Conservation (phyloP, 2,329 filamentous ascomycete species). For the Penicillium sclerotigenum region DNA sequence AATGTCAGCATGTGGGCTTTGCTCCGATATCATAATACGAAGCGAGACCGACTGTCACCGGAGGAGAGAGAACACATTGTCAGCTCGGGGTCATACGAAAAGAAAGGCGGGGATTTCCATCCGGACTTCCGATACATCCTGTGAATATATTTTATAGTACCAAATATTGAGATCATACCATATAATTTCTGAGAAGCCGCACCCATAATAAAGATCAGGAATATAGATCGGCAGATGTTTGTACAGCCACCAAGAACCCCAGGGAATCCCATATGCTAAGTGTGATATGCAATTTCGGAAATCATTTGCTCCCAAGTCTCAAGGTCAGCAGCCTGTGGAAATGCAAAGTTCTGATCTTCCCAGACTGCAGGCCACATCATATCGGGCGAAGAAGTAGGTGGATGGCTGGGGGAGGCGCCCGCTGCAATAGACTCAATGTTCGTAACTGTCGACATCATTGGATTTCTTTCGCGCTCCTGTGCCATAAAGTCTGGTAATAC, state of each 20-base stretch:
- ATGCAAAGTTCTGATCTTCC: constrained; percentile 13
- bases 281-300: constrained; percentile 14
- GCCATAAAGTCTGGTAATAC: constrained; percentile 1
- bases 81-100: constrained; percentile 12
- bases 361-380: constrained; percentile 13
- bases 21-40: constrained; percentile 11
- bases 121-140: constrained; percentile 15
- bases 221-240: neutral
- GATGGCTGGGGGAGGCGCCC: neutral
- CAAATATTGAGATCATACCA: neutral
- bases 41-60: constrained; percentile 6
- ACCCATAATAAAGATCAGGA: neutral
- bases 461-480: neutral
- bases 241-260: neutral
- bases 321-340: constrained; percentile 12
- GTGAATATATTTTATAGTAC: neutral
- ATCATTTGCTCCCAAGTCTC: constrained; percentile 16
- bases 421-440: neutral
- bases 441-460: neutral
- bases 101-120: constrained; percentile 12
- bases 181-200: neutral
- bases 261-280: neutral
- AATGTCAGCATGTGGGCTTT: constrained; percentile 9
- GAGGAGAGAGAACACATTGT: constrained; percentile 10
- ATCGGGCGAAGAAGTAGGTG: constrained; percentile 4